Evolutionary conservation across 176 grass and related monocot genomes (phyloP).

Genomic region (Phragmites australis): DNA sequence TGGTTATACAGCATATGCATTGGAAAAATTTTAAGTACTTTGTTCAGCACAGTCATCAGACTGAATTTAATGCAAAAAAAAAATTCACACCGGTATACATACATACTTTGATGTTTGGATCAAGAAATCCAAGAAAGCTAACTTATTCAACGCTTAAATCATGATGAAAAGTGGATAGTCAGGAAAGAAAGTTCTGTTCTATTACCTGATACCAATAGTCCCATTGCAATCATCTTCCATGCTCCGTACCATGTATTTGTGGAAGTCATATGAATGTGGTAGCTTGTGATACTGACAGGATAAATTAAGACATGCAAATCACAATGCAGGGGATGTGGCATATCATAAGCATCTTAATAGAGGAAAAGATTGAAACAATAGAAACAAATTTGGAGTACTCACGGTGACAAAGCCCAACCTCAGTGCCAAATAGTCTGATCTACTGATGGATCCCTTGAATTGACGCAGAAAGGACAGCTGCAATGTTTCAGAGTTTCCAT

Average conservation of each 20-base stretch:
- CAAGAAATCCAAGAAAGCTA: neutral
- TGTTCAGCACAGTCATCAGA: neutral
- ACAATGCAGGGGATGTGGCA: conserved; percentile 26
- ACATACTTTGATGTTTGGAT: neutral
- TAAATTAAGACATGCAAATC: conserved; percentile 32
- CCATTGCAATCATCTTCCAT: conserved; percentile 98
- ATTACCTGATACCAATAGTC: conserved; percentile 91
- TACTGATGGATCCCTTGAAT: conserved; percentile 86
- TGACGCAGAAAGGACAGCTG: conserved; percentile 91
- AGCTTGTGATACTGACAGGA: conserved; percentile 77
- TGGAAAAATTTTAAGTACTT: neutral
- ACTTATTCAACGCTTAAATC: neutral
- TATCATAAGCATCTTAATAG: conserved; percentile 16
- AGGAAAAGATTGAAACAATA: neutral
- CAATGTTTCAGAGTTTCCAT: conserved; percentile 36
- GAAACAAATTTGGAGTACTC: conserved; percentile 35
- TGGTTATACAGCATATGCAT: neutral
- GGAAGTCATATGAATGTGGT: conserved; percentile 87
- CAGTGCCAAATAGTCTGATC: conserved; percentile 90
- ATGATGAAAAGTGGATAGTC: neutral
- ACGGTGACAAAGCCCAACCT: conserved; percentile 90
- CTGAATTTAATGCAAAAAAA: neutral
- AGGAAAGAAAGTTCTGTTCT: conserved; percentile 9
- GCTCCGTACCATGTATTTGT: conserved; percentile 97
- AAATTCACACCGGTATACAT: neutral